Conservation (phyloP, 371 early-diverging fungal genomes). For the Mucor lusitanicus region DNA sequence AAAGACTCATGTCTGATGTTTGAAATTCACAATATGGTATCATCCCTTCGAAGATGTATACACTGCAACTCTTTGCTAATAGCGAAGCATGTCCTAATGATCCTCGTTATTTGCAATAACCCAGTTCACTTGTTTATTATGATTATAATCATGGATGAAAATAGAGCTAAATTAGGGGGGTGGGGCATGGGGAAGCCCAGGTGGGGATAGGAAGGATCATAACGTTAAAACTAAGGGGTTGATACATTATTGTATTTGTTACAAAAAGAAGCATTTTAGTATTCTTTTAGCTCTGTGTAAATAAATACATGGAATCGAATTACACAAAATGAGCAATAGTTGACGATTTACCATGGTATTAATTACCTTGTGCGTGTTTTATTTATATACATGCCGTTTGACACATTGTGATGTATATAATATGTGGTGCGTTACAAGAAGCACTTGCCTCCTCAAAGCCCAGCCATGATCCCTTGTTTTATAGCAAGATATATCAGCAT, state of each 20-base stretch:
- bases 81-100: background rate
- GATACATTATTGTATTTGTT: background rate
- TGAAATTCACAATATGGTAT: background rate
- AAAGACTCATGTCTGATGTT: background rate
- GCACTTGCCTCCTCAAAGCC: background rate
- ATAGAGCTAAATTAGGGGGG: background rate
- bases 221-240: background rate
- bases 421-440: background rate
- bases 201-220: background rate
- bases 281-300: background rate
- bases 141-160: background rate
- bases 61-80: background rate
- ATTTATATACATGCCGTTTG: background rate
- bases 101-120: background rate
- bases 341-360: background rate
- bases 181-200: background rate
- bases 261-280: constrained; percentile 2
- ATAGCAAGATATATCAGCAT: too few species aligned
- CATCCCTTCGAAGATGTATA: background rate
- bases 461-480: background rate
- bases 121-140: background rate
- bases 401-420: background rate
- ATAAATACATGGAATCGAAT: background rate
- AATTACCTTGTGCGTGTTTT: background rate
- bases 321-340: background rate